phyloP scores from a whole-genome alignment of 1,284 basidiomycete genomes.

The Pisolithus thermaeus region DNA sequence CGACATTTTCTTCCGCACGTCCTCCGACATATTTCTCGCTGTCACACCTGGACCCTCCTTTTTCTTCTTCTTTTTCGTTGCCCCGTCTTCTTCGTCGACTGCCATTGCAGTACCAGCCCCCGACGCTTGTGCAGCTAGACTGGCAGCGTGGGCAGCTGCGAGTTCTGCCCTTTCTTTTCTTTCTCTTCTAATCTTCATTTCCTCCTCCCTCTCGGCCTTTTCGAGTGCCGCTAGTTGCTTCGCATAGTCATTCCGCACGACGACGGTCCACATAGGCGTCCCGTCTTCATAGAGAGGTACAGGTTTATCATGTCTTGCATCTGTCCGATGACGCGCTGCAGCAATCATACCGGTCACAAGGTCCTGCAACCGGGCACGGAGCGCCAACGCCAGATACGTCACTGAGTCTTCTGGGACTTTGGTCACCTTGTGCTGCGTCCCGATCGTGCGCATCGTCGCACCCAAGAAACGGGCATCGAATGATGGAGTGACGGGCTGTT shows the following conservation, averaged over 20 bases:
- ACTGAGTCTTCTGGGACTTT: conserved; percentile 66
- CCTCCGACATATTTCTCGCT: conserved; percentile 82
- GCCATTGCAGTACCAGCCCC: conserved; percentile 29
- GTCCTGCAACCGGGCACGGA: conserved; percentile 69
- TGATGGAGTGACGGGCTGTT: conserved; percentile 58
- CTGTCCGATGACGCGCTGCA: conserved; percentile 64
- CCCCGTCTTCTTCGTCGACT: conserved; percentile 37
- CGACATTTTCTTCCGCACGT: conserved; percentile 83
- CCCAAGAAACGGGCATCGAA: conserved; percentile 62
- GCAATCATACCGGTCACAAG: conserved; percentile 65
- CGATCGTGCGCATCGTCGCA: conserved; percentile 57
- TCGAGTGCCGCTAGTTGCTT: conserved; percentile 73
- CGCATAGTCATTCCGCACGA: conserved; percentile 65
- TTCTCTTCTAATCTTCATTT: conserved; percentile 64
- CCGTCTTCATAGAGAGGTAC: conserved; percentile 58
- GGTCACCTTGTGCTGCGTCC: conserved; percentile 56
- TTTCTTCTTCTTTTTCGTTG: conserved; percentile 78
- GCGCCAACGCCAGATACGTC: conserved; percentile 73
- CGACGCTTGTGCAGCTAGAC: conserved; percentile 50
- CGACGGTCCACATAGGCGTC: conserved; percentile 74
- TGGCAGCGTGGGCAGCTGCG: conserved; percentile 57
- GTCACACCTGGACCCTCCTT: conserved; percentile 80
- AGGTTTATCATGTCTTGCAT: conserved; percentile 64
- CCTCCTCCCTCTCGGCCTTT: conserved; percentile 75
- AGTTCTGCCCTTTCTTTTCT: conserved; percentile 69